Evolutionary conservation across 805 yeast species (phyloP).

Genomic region (Nakazawaea holstii): DNA sequence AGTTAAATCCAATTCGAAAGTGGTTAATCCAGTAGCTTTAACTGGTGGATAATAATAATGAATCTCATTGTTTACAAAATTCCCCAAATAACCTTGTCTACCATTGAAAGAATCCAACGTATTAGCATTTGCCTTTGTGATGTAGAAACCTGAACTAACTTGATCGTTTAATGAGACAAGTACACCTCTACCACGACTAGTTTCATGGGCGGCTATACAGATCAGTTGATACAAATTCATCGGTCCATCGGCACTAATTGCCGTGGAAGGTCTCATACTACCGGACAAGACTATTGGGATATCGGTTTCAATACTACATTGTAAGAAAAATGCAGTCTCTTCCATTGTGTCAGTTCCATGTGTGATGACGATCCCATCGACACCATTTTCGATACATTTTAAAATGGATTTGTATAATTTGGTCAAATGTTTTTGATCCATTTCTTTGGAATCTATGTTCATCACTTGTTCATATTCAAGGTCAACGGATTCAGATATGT

Average conservation of each 20-base stretch:
- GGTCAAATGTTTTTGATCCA: conserved; percentile 39
- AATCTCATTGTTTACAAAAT: conserved; percentile 60
- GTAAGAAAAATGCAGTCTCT: conserved; percentile 62
- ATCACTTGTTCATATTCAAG: conserved; percentile 59
- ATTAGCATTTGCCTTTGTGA: conserved; percentile 67
- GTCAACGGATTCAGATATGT: conserved; percentile 45
- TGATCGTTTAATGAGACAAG: conserved; percentile 63
- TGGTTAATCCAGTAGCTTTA: conserved; percentile 42
- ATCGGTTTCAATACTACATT: conserved; percentile 33
- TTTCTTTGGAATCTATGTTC: conserved; percentile 57
- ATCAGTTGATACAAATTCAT: conserved; percentile 70
- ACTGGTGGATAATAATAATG: conserved; percentile 61
- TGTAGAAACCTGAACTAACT: conserved; percentile 64
- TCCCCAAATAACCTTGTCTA: conserved; percentile 71
- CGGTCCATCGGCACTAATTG: conserved; percentile 67
- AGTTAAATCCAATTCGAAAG: conserved; percentile 31
- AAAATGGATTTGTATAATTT: conserved; percentile 41
- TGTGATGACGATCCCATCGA: conserved; percentile 59
- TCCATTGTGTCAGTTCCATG: conserved; percentile 72
- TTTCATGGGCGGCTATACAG: conserved; percentile 49
- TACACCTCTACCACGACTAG: conserved; percentile 52
- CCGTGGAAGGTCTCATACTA: conserved; percentile 69
- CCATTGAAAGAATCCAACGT: conserved; percentile 65
- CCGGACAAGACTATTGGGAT: conserved; percentile 67
- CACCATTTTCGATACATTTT: conserved; percentile 33